Percentiles rank a stretch among this genome's conserved stretches.
phyloP scores from a whole-genome alignment of 257 asterid species.

The Gentiana straminea region DNA sequence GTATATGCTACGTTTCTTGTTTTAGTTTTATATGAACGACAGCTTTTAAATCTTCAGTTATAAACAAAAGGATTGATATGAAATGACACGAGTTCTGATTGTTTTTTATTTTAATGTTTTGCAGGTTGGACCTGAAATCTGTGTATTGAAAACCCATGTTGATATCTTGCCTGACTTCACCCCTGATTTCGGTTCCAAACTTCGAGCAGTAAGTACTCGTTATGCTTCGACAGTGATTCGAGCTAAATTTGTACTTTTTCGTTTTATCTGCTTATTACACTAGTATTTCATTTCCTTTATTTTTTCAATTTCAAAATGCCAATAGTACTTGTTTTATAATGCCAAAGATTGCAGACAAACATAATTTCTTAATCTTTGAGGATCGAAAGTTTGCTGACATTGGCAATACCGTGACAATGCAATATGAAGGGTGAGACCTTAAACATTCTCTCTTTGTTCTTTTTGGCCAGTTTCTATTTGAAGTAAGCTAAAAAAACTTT shows the following conservation, averaged over 20 bases:
- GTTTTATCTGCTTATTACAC: too few relatives aligned
- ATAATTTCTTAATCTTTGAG: conserved; percentile 80
- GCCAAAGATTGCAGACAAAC: conserved; percentile 80
- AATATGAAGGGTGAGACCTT: conserved; percentile 74
- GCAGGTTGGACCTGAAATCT: conserved; percentile 99
- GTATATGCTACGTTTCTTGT: too few relatives aligned
- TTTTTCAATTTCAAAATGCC: too few relatives aligned
- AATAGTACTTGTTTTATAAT: too few relatives aligned
- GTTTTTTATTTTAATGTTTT: background rate
- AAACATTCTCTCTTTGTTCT: conserved; percentile 9
- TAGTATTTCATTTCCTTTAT: too few relatives aligned
- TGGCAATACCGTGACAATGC: conserved; percentile 98
- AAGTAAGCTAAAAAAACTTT: conserved; percentile 10
- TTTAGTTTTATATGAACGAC: too few relatives aligned
- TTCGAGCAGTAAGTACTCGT: conserved; percentile 55
- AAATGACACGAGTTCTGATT: too few relatives aligned
- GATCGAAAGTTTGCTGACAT: conserved; percentile 98
- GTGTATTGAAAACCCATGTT: conserved; percentile 95
- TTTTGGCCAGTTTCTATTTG: conserved; percentile 5
- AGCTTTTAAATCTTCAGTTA: too few relatives aligned
- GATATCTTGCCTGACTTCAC: conserved; percentile 94
- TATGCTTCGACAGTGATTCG: background rate
- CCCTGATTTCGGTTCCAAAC: conserved; percentile 81
- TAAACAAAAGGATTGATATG: too few relatives aligned
- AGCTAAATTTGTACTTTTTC: too few relatives aligned